Percentiles rank a stretch among this genome's conserved stretches.
phyloP scores from a whole-genome alignment of 257 asterid species.

The Mitragyna speciosa region DNA sequence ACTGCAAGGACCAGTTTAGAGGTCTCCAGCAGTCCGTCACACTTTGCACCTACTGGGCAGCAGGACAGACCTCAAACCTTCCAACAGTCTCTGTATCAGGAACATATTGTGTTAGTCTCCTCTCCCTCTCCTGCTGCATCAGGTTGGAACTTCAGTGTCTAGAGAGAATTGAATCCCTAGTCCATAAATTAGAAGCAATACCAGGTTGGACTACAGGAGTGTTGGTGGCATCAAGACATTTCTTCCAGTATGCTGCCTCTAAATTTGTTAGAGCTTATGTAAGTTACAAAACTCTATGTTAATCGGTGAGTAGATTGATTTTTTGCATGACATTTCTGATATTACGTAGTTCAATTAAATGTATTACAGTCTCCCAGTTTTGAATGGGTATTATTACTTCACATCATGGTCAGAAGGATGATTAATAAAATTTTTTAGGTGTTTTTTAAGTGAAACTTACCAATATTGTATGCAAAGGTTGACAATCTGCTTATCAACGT shows the following conservation, averaged over 20 bases:
- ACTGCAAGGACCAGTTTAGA: conserved; percentile 62
- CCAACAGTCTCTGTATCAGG: conserved; percentile 66
- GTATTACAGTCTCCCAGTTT: not conserved
- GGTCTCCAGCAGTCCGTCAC: conserved; percentile 65
- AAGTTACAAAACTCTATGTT: not conserved
- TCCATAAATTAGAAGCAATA: conserved; percentile 51
- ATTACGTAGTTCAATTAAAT: not conserved
- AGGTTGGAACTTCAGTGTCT: conserved; percentile 78
- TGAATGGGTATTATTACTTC: too few relatives aligned
- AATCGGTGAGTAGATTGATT: not conserved
- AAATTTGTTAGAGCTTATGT: not conserved
- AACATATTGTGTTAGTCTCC: conserved; percentile 63
- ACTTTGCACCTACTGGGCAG: conserved; percentile 60
- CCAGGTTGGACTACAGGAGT: not conserved
- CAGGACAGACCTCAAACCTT: conserved; percentile 43
- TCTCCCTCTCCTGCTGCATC: conserved; percentile 97
- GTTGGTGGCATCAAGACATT: not conserved
- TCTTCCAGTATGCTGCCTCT: not conserved
- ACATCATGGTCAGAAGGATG: not conserved
- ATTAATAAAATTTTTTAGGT: not conserved
- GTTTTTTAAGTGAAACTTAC: not conserved
- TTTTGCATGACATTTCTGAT: not conserved
- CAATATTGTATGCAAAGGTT: too few relatives aligned
- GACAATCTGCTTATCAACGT: too few relatives aligned
- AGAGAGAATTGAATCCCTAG: conserved; percentile 69